Percentiles rank a stretch among this genome's conserved stretches.
Conservation (phyloP, 352 stramenopile genomes). For the Bremia lactucae region DNA sequence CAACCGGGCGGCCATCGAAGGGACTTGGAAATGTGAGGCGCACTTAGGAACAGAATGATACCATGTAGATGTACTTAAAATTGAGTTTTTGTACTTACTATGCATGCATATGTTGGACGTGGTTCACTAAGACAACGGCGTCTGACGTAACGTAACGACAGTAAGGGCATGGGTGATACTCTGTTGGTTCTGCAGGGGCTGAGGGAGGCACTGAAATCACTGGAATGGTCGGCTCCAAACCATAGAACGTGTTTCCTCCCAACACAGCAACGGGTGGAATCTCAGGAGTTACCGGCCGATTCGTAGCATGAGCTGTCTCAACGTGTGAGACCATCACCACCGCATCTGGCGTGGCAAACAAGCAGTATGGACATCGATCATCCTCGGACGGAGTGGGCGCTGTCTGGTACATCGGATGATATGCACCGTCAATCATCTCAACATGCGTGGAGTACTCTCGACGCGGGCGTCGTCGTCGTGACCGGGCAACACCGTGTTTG, state of each 20-base stretch:
- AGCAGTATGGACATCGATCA: constrained; percentile 51
- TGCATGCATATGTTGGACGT: constrained; percentile 60
- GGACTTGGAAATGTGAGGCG: constrained; percentile 10
- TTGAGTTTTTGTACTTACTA: constrained; percentile 11
- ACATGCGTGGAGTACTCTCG: constrained; percentile 12
- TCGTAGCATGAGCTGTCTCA: constrained; percentile 27
- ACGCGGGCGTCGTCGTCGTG: constrained; percentile 1
- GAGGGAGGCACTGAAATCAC: constrained; percentile 6
- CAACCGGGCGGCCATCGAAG: constrained; percentile 7
- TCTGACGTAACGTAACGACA: constrained; percentile 46
- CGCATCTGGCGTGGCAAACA: constrained; percentile 32
- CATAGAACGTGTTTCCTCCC: constrained; percentile 17
- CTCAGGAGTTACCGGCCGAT: neutral
- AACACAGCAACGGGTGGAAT: constrained; percentile 12
- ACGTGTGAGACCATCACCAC: constrained; percentile 64
- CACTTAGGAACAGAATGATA: constrained; percentile 3
- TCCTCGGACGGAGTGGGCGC: constrained; percentile 10
- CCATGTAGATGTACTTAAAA: too few species aligned
- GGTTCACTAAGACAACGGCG: constrained; percentile 63
- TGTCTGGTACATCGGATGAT: constrained; percentile 9
- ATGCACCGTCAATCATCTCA: constrained; percentile 2
- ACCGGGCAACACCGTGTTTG: constrained; percentile 4
- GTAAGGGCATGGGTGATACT: constrained; percentile 52
- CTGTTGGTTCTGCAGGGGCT: constrained; percentile 10
- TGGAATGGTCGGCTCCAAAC: constrained; percentile 12